Percentiles rank a stretch among this genome's conserved stretches.
Evolutionary conservation across 208 protist genomes (phyloP).

Genomic region (Wallacemonas sp.): DNA sequence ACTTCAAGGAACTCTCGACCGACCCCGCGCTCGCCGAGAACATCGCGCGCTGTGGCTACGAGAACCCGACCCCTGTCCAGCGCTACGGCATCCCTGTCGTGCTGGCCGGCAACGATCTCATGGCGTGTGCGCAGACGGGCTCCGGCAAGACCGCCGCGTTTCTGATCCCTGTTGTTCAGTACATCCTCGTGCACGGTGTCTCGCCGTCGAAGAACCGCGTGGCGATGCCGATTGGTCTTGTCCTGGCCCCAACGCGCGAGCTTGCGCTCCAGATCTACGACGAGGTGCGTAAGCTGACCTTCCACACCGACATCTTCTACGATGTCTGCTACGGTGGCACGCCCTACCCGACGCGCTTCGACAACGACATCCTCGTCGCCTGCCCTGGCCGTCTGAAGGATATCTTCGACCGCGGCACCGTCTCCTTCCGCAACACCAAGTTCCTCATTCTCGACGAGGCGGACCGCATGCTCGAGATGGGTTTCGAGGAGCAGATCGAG

Average conservation of each 20-base stretch:
- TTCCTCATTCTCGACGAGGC: constrained; percentile 98
- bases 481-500: constrained; percentile 99
- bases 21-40: constrained; percentile 90
- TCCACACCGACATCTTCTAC: constrained; percentile 90
- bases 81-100: constrained; percentile 97
- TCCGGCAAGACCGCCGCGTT: constrained; percentile 99
- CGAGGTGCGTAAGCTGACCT: constrained; percentile 96
- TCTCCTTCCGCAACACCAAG: constrained; percentile 88
- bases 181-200: constrained; percentile 92
- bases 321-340: constrained; percentile 98
- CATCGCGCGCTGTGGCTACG: constrained; percentile 94
- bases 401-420: constrained; percentile 73
- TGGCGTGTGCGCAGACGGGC: constrained; percentile 99
- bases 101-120: constrained; percentile 92
- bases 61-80: constrained; percentile 98
- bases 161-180: constrained; percentile 95
- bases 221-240: constrained; percentile 77
- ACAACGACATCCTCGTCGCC: constrained; percentile 93
- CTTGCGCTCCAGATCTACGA: constrained; percentile 96
- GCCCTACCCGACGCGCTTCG: constrained; percentile 92
- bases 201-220: constrained; percentile 58
- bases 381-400: constrained; percentile 91
- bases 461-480: constrained; percentile 99
- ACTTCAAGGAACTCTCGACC: constrained; percentile 88
- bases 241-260: constrained; percentile 97